Base-by-base conservation (phyloP, 345 rosid genomes). In the Cardamine occulta region DNA sequence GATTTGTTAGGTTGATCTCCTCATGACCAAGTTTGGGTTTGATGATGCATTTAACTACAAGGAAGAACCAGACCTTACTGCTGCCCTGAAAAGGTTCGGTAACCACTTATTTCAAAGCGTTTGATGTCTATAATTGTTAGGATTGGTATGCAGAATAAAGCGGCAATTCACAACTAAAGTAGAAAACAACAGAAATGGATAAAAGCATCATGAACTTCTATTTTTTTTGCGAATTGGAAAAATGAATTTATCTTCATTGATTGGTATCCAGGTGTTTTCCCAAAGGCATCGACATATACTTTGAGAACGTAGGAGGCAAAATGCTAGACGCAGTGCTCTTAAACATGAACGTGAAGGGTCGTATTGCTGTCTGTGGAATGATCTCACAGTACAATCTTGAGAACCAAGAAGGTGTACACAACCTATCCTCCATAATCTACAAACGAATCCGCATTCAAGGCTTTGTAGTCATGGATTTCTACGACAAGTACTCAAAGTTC, bases 31-130 rank as follows among this genome's bases (percentile, higher is more conserved):
- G 81, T 80, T 91, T 51, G 89, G 94, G 48, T 89, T 89, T 74
- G 84, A 91, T 66, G 92, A 80, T 26, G 92, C 92, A 76, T 87
- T 89, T 81, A 89, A 91, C 83, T 88, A 91, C 73, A 91, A 91
- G 64, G 90, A 87, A 58, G 89, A 89, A 57, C 53, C 39, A 18
- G 78, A 87, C 72, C 77, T 84, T 35, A 79, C 54, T 73, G 88
- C 81, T 45, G 87, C 91, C 44, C 55, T 89, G 63, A 87, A 86
- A 74, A 86, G 91, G 97, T 88, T 48, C 5, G 53, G 13, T 39
- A 59, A 58, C 51, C 44, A 26, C 40, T 18, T 64, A 34, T n/a
- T 32, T n/a, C 7, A 4, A 45, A 66, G 32, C 23, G 10, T 73
- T 17, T 66, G 34, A 42, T 65, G 65, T 65, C 32, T 47, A 23